Evolutionary conservation across 1,284 basidiomycete species (phyloP), one percentile per base, ranked within the genome.

Genomic region (Malassezia vespertilionis): DNA sequence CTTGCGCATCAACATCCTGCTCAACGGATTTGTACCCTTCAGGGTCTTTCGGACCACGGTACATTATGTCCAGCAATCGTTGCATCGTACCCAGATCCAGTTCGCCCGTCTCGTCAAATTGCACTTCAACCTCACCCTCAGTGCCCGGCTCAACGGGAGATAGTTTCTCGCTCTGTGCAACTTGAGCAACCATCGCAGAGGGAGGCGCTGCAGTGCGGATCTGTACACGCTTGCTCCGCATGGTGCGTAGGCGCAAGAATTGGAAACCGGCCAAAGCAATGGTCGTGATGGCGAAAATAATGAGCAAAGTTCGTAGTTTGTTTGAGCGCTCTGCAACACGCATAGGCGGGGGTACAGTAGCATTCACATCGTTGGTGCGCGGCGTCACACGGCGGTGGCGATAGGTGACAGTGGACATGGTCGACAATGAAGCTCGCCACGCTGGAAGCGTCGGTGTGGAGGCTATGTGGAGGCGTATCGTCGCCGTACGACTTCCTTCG

Each of bases 31-130:
- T 38, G 21, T 45, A 45, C 12, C 48, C 48, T 20, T 51, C 43
- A 12, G 33, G 38, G 11, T 45, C 35, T 4, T 21, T 15, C n/a
- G 48, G 48, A 18, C 43, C 30, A 27, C 41, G 40, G 44, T 63
- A 63, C 32, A 63, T 44, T 32, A 60, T 56, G 27, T 63, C 61
- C 21, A 63, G 50, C 61, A 63, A 60, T 2, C 61, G 38, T 26
- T 63, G 58, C 46, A 60, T 52, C 14, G 61, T 63, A 1, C 54
- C 61, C n/a, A 60, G 40, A 36, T 63, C 61, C 21, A 63, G 39
- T 24, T 60, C 57, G 24, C 61, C 61, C 11, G 60, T 55, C 17
- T 63, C 58, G 44, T 63, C 61, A 24, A 58, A 61, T 22, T 63
- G 61, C 2, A 58, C 55, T 5, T 59, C 53, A 14, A 60, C 33